Evolutionary conservation across 192 early-diverging fungal genomes (phyloP), one percentile per base, ranked within the genome.

Genomic region (Pilaira anomala): DNA sequence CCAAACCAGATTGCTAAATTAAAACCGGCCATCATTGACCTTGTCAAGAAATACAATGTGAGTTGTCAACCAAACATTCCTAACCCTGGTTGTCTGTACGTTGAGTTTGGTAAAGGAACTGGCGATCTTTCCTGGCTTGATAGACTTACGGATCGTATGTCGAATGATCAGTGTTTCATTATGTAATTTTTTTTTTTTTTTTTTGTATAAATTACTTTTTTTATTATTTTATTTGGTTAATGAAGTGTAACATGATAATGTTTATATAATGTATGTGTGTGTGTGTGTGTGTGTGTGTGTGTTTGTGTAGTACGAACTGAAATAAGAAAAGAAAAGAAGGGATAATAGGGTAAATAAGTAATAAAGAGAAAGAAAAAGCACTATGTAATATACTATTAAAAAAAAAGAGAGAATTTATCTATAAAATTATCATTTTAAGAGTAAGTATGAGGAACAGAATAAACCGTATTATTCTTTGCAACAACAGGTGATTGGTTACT

Each of bases 21-120:
- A 28, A 88, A 86, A 62, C 89, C 89, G 7, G 85, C 85, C 16
- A 79, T 91, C 36, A 68, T 67, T 4, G 76, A 80, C 22, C 61
- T 88, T 16, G 68, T 85, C n/a, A 63, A 73, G 25, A 76, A 79
- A 48, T 81, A 83, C 30, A 50, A 78, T 3, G 54, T 89, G 30
- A 67, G 76, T 33, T 77, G 74, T 39, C 73, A 71, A 6, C 78
- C 78, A 0, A 76, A 83, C 49, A 72, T 68, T 18, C 81, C 81
- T 11, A 89, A 88, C 57, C 63, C 74, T 26, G 87, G 87, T 1
- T 82, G 80, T 63, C 67, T 89, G 4, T 78, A 72, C 48, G 65
- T 88, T 52, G 79, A 85, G 30, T 77, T 84, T 42, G 70, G 77
- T 36, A 58, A 69, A 25, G 78, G 80, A 49, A 71, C 53, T n/a